phyloP scores from a whole-genome alignment of 208 protist species.

The Acanthamoeba triangularis region DNA sequence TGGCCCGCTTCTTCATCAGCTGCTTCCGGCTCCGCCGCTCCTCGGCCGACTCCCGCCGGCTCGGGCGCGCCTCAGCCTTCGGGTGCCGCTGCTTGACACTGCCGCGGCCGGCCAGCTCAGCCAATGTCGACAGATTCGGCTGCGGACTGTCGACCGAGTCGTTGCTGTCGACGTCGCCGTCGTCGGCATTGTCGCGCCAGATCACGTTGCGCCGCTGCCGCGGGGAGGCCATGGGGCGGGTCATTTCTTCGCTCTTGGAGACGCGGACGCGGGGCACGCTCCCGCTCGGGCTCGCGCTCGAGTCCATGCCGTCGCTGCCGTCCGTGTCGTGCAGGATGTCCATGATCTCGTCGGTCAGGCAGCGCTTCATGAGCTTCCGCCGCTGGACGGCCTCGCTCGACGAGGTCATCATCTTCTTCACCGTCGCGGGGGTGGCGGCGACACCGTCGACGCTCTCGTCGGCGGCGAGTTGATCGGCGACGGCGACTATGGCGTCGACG shows the following conservation, averaged over 20 bases:
- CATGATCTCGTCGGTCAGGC: slow-evolving; percentile 8
- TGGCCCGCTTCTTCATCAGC: not conserved
- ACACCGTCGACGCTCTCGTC: not conserved
- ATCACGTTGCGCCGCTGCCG: not conserved
- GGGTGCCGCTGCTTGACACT: not conserved
- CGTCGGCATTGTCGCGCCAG: not conserved
- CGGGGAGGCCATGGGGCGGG: not conserved
- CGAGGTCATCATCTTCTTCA: not conserved
- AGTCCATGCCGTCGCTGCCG: not conserved
- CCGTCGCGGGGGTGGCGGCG: too few species aligned
- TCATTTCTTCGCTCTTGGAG: not conserved
- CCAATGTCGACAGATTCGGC: not conserved
- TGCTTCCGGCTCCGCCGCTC: not conserved
- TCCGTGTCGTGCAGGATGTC: not conserved
- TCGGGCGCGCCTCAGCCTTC: too few species aligned
- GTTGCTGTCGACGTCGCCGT: not conserved
- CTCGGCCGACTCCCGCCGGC: not conserved
- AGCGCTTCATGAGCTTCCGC: not conserved
- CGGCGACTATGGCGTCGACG: not conserved
- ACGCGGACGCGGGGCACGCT: not conserved
- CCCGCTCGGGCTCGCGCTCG: not conserved
- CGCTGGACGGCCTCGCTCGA: not conserved
- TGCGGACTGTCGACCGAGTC: not conserved
- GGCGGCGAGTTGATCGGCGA: not conserved
- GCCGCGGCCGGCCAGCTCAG: not conserved